A percentile compares a stretch with the other conserved stretches of the same genome.
phyloP scores from a whole-genome alignment of 495 filamentous ascomycete genomes.

The Talaromyces nanjingensis region DNA sequence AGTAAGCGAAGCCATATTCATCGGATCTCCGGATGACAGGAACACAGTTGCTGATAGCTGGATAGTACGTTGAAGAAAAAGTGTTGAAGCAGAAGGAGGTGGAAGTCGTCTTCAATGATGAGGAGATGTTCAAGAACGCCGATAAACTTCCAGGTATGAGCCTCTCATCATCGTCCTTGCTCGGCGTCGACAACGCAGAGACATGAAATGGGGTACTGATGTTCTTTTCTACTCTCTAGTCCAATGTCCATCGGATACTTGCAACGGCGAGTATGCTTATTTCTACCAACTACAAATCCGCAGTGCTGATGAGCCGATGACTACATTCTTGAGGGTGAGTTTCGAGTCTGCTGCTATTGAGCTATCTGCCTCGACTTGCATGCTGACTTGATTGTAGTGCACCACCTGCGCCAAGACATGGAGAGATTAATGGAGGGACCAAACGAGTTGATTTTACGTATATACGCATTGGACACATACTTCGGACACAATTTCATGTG shows the following conservation, averaged over 20 bases:
- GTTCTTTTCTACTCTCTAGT: constrained; percentile 30
- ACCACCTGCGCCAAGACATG: constrained; percentile 35
- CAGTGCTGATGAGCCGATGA: constrained; percentile 98
- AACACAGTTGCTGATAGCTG: constrained; percentile 9
- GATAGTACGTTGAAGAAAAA: constrained; percentile 69
- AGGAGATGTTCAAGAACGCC: constrained; percentile 82
- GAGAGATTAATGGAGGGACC: constrained; percentile 29
- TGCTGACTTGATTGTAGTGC: constrained; percentile 32
- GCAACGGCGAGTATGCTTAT: constrained; percentile 72
- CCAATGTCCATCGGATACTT: constrained; percentile 70
- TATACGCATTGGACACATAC: not conserved
- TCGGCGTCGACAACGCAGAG: not conserved
- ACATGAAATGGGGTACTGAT: not conserved
- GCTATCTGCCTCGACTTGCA: not conserved
- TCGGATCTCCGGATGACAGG: not conserved
- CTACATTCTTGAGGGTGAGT: constrained; percentile 81
- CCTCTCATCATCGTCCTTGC: not conserved
- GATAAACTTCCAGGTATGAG: constrained; percentile 62
- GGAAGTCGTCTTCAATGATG: constrained; percentile 86
- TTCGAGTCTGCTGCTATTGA: constrained; percentile 6
- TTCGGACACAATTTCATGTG: not conserved
- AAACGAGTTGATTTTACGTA: not conserved
- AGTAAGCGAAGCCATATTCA: not conserved
- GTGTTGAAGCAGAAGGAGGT: constrained; percentile 69
- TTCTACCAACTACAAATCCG: constrained; percentile 97